A percentile compares a stretch with the other conserved stretches of the same genome.
Evolutionary conservation across 805 yeast genomes (phyloP).

Genomic region (Sugiyamaella floridensis): DNA sequence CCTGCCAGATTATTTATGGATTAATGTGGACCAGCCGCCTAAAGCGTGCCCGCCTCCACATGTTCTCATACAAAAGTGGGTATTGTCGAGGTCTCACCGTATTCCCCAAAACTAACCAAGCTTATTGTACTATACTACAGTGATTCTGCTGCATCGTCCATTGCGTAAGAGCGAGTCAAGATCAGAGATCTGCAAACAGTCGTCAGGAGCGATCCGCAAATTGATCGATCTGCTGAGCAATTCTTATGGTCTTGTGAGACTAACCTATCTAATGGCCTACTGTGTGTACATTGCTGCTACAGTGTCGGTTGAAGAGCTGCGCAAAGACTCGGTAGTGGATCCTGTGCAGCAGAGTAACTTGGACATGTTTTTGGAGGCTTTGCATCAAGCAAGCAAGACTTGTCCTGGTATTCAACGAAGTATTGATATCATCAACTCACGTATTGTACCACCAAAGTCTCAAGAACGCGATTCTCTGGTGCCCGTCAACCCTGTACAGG

Average conservation of each 20-base stretch:
- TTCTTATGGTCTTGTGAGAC: conserved; percentile 1
- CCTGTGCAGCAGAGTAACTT: not conserved
- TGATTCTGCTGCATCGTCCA: conserved; percentile 1
- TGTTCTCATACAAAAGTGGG: conserved; percentile 2
- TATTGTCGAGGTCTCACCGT: not conserved
- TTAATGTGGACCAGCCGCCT: not conserved
- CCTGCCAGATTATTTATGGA: not conserved
- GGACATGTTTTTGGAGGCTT: not conserved
- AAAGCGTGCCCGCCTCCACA: conserved; percentile 2
- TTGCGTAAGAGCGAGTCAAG: not conserved
- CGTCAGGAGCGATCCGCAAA: not conserved
- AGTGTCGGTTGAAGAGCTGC: conserved; percentile 2
- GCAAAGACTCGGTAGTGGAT: not conserved
- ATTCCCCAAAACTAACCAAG: not conserved
- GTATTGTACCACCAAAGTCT: not conserved
- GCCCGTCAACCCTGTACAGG: not conserved
- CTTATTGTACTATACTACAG: conserved; percentile 1
- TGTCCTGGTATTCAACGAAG: conserved; percentile 4
- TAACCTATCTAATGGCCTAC: conserved; percentile 5
- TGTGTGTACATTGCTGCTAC: conserved; percentile 5
- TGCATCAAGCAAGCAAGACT: not conserved
- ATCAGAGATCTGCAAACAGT: conserved; percentile 1
- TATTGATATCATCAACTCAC: conserved; percentile 3
- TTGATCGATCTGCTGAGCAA: not conserved
- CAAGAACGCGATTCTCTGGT: not conserved